Evolutionary conservation across 1,139 yeast species (phyloP).

Genomic region (Saccharomyces uvarum): DNA sequence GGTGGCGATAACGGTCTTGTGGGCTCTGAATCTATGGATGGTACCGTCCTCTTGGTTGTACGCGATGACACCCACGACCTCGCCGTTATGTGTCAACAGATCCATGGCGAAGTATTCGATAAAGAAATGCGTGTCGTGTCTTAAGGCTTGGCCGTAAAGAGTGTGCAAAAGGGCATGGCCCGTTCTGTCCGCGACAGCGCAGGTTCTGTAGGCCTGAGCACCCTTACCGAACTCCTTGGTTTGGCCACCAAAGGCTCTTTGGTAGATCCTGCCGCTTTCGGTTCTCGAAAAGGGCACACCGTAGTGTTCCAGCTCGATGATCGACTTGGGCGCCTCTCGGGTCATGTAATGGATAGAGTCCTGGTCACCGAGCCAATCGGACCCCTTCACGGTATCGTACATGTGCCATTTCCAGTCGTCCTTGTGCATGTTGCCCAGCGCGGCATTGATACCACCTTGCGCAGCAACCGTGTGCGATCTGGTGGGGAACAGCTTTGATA

Average conservation of each 20-base stretch:
- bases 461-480: constrained; percentile 99
- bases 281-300: constrained; percentile 98
- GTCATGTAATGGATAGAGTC: constrained; percentile 99
- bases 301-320: constrained; percentile 92
- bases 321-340: constrained; percentile 92
- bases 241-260: constrained; percentile 99
- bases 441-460: constrained; percentile 99
- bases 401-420: constrained; percentile 99
- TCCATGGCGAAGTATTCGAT: constrained; percentile 96
- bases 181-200: constrained; percentile 99
- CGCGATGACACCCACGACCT: constrained; percentile 93
- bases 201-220: constrained; percentile 98
- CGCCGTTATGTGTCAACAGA: constrained; percentile 90
- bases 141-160: constrained; percentile 89
- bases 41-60: constrained; percentile 99
- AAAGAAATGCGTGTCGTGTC: constrained; percentile 96
- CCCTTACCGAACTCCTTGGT: constrained; percentile 93
- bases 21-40: constrained; percentile 93
- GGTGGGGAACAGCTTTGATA: constrained; percentile 94
- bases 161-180: constrained; percentile 97
- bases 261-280: constrained; percentile 93
- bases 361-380: constrained; percentile 99
- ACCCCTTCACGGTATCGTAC: constrained; percentile 98
- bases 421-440: constrained; percentile 89
- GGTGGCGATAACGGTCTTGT: constrained; percentile 92